These are phyloP conservation scores for Podaxis sp. DNA, from an alignment of 768 basidiomycete species.

Conservation along the genomic window DNA sequence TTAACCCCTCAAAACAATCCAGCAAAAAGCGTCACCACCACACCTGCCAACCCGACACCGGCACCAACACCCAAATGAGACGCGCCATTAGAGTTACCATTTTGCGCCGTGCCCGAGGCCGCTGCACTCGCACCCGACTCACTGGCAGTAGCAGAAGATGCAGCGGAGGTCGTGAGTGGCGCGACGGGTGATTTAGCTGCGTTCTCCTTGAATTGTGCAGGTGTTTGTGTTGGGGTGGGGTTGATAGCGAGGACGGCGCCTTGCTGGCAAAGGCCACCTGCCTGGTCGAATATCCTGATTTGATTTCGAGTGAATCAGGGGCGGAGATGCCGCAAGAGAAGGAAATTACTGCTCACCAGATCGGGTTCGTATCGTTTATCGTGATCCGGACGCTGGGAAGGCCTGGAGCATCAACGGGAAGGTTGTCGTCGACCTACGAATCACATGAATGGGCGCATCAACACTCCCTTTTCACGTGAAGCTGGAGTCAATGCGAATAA, in stretches of 20 bases:
- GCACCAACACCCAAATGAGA: neutral
- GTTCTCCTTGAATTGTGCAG: constrained; percentile 34
- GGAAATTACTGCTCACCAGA: constrained; percentile 25
- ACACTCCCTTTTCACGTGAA: too few relatives aligned
- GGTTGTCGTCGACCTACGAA: constrained; percentile 9
- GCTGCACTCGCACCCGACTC: neutral
- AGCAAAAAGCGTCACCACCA: neutral
- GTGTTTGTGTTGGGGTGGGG: constrained; percentile 30
- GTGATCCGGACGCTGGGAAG: constrained; percentile 29
- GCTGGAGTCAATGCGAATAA: too few relatives aligned
- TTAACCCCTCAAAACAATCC: neutral
- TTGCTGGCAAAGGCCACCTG: constrained; percentile 34
- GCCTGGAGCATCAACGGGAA: constrained; percentile 32
- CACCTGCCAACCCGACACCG: neutral
- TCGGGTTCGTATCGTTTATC: constrained; percentile 33
- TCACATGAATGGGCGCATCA: neutral
- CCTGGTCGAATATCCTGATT: constrained; percentile 39
- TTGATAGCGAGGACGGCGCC: constrained; percentile 39
- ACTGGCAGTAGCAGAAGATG: constrained; percentile 7
- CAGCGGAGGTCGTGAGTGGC: constrained; percentile 15
- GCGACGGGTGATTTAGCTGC: constrained; percentile 28
- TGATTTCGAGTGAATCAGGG: neutral
- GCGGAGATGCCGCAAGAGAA: neutral
- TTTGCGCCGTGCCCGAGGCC: neutral
- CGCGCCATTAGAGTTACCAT: neutral